Evolutionary conservation across 257 asterid species (phyloP).

Genomic region (Coffea eugenioides): DNA sequence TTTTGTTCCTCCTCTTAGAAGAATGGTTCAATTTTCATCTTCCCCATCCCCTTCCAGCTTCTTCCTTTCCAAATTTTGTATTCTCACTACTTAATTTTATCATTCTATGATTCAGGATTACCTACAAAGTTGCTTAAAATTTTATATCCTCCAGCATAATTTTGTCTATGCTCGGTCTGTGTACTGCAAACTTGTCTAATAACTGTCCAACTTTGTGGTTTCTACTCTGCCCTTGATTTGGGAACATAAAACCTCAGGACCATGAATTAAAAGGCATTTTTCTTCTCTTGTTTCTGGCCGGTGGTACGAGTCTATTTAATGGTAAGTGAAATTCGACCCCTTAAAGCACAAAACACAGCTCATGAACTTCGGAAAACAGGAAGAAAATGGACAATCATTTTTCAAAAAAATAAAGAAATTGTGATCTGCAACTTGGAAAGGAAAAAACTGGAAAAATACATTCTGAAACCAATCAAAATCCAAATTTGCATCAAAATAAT

Average conservation of each 20-base stretch:
- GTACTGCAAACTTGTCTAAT: not conserved
- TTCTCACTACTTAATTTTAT: too few species aligned
- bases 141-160: not conserved
- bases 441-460: slow-evolving; percentile 9
- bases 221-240: not conserved
- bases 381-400: not conserved
- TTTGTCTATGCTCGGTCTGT: not conserved
- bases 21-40: not conserved
- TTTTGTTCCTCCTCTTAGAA: too few species aligned
- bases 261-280: not conserved
- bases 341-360: not conserved
- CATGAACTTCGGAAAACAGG: not conserved
- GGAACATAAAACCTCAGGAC: not conserved
- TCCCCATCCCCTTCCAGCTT: not conserved
- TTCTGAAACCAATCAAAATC: not conserved
- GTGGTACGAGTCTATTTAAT: not conserved
- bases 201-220: too few species aligned
- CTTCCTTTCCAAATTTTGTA: not conserved
- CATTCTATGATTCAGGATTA: not conserved
- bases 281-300: not conserved
- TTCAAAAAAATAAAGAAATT: slow-evolving; percentile 15
- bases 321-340: not conserved
- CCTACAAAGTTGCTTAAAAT: not conserved
- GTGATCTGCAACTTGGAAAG: not conserved
- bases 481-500: too few species aligned